Base-by-base conservation (phyloP, 768 basidiomycete species). In the Macrocybe gigantea region DNA sequence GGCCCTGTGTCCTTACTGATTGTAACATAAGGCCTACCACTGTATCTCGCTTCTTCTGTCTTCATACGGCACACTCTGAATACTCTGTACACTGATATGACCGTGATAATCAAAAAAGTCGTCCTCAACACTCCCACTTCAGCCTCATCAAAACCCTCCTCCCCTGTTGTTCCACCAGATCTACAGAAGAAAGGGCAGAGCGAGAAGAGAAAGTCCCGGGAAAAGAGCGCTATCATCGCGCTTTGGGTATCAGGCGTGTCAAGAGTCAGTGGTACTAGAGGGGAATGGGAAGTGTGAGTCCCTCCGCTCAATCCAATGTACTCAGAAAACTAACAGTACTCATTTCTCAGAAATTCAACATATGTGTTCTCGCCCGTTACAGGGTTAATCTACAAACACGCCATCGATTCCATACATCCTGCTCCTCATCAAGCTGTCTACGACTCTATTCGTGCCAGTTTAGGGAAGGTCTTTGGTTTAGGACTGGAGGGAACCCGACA, bases 261-360 rank as follows among this genome's bases (percentile, higher is more conserved):
- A 2, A 74, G 88, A 11, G 79, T 91, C 33, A 85, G 81, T 45
- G 79, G 82, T 11, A 71, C 73, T 8, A 59, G 51, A 1, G 74
- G 74, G n/a, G 78, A 86, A 60, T 90, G 88, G 88, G 76, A 83
- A 51, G 76, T 88, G 85, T 87, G 58, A 51, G 86, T 73, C 3
- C 29, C 47, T 49, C 13, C 13, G 49, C 10, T 47, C 38, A 41
- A 12, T 37, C 10, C 34, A 33, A 39, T 42, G 49, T 44, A 8
- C 50, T 49, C 30, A 14, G 29, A 47, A 13, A 41, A 29, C 32
- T 42, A 34, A 47, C 30, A 44, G 31, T 30, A n/a, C 2, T 9
- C 22, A 15, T 37, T 10, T 38, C 13, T 33, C 41, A 88, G 87
- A 36, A 73, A 79, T 56, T 86, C 80, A 43, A 86, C 82, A 29